These are phyloP conservation scores for Umbelopsis sp. DNA, from an alignment of 192 early-diverging fungal species.

Conservation along the genomic window DNA sequence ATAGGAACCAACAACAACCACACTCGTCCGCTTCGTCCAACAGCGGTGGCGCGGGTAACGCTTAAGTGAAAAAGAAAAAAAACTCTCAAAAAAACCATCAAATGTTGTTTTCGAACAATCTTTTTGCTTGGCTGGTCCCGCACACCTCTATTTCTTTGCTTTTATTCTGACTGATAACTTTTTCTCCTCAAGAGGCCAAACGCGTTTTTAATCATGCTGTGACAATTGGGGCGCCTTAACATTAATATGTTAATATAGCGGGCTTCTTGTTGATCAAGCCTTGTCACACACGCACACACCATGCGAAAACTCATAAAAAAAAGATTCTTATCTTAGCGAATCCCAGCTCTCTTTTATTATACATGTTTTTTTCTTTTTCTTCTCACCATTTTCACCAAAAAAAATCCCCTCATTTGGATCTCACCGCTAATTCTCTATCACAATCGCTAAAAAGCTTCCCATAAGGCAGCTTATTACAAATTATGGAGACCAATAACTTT, in stretches of 20 bases:
- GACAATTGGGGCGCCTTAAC: conserved; percentile 8
- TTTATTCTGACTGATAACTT: no score
- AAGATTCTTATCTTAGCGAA: no score
- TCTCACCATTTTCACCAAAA: not conserved
- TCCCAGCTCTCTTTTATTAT: not conserved
- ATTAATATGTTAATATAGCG: not conserved
- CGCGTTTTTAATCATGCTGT: conserved; percentile 12
- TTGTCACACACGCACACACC: conserved; percentile 12
- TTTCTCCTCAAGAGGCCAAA: no score
- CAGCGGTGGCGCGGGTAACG: conserved; percentile 1
- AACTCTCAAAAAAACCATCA: no score
- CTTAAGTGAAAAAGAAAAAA: not conserved
- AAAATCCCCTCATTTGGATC: not conserved
- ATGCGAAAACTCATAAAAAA: no score
- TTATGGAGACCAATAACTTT: not conserved
- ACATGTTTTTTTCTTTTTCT: no score
- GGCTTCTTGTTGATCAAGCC: conserved; percentile 19
- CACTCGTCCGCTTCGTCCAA: conserved; percentile 1
- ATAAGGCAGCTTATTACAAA: not conserved
- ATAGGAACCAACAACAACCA: conserved; percentile 6
- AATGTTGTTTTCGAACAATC: no score
- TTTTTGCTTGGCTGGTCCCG: no score
- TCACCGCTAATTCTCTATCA: conserved; percentile 3
- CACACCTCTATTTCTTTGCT: no score
- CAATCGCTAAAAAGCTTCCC: not conserved